A percentile compares a stretch with the other conserved stretches of the same genome.
These are phyloP conservation scores for Globisporangium camurandrum DNA, from an alignment of 352 stramenopile species.

Conservation along the genomic window DNA sequence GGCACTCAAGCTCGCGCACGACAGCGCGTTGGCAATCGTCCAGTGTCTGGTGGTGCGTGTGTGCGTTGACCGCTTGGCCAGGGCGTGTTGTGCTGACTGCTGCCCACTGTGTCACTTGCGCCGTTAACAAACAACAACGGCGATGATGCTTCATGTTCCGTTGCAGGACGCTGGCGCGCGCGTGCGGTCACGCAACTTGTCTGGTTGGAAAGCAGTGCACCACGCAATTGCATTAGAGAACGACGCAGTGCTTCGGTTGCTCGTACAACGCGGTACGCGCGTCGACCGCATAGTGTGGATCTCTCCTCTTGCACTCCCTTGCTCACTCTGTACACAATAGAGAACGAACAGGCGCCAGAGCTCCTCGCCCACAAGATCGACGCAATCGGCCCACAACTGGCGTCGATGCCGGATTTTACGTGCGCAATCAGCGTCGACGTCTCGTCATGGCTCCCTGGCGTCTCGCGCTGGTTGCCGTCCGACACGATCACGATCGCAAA, in stretches of 20 bases:
- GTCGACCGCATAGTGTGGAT: no score
- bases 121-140: no score
- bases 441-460: constrained; percentile 60
- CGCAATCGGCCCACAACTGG: constrained; percentile 32
- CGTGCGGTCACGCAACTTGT: constrained; percentile 47
- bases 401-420: constrained; percentile 51
- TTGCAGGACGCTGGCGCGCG: constrained; percentile 51
- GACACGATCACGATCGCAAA: constrained; percentile 80
- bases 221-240: constrained; percentile 53
- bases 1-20: constrained; percentile 60
- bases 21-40: constrained; percentile 42
- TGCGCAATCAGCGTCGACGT: constrained; percentile 60
- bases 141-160: no score
- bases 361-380: constrained; percentile 47
- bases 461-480: constrained; percentile 60
- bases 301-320: background rate
- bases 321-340: no score
- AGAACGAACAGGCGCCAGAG: constrained; percentile 51
- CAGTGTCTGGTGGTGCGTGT: constrained; percentile 39
- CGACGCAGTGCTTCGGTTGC: constrained; percentile 47
- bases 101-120: no score
- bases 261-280: constrained; percentile 35
- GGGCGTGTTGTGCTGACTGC: no score
- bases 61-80: no score
- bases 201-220: constrained; percentile 62